Conservation (phyloP, 306 rosid species). For the Gastrolobium bilobum region DNA sequence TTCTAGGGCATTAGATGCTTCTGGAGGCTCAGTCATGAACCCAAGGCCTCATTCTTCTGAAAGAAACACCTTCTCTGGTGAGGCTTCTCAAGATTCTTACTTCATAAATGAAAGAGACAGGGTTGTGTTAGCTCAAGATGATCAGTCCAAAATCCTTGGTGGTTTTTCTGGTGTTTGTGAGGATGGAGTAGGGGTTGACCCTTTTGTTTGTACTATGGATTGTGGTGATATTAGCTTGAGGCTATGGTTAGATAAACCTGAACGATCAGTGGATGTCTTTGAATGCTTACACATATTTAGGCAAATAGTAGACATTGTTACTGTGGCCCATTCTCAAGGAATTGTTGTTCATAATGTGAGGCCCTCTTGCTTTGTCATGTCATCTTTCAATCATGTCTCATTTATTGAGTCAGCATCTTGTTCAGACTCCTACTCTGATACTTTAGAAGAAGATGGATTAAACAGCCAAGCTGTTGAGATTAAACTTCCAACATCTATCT, state of each 20-base stretch:
- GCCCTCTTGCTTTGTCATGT: slow-evolving; percentile 89
- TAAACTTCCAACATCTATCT: slow-evolving; percentile 51
- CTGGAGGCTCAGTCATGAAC: slow-evolving; percentile 57
- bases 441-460: slow-evolving; percentile 59
- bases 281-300: slow-evolving; percentile 83
- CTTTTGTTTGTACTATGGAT: slow-evolving; percentile 58
- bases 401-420: slow-evolving; percentile 82
- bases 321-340: slow-evolving; percentile 79
- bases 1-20: slow-evolving; percentile 60
- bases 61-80: slow-evolving; percentile 53
- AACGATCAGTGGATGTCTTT: slow-evolving; percentile 67
- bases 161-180: slow-evolving; percentile 67
- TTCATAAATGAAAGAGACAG: slow-evolving; percentile 52
- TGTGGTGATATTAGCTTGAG: slow-evolving; percentile 82
- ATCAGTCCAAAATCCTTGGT: slow-evolving; percentile 53
- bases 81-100: slow-evolving; percentile 52
- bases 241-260: slow-evolving; percentile 85
- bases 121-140: slow-evolving; percentile 54
- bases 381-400: slow-evolving; percentile 79
- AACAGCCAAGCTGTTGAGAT: slow-evolving; percentile 56
- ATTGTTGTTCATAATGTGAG: slow-evolving; percentile 78
- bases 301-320: slow-evolving; percentile 81
- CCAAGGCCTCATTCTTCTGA: slow-evolving; percentile 45
- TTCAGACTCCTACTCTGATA: slow-evolving; percentile 78
- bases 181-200: slow-evolving; percentile 57